A percentile compares a stretch with the other conserved stretches of the same genome.
Conservation (phyloP, 306 rosid species). For the Alnus rubra region DNA sequence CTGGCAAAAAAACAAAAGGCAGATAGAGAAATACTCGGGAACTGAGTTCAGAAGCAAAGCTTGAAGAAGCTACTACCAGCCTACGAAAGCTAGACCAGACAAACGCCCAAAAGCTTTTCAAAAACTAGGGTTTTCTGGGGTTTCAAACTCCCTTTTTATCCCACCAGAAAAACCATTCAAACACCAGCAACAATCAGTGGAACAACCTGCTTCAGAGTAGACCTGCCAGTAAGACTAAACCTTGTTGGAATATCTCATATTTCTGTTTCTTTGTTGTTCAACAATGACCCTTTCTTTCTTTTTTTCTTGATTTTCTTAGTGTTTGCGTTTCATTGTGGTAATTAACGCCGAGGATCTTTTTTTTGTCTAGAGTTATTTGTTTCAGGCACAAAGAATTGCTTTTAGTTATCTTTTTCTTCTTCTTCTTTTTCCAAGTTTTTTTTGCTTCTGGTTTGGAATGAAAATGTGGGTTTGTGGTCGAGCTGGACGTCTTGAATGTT, state of each 20-base stretch:
- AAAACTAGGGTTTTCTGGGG: slow-evolving; percentile 26
- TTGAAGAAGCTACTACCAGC: slow-evolving; percentile 20
- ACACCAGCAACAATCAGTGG: background rate
- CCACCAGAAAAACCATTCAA: background rate
- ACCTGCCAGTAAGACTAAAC: slow-evolving; percentile 21
- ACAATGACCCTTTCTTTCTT: background rate
- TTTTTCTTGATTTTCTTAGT: background rate
- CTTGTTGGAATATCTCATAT: background rate
- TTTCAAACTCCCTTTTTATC: background rate
- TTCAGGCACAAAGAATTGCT: background rate
- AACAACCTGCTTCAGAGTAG: background rate
- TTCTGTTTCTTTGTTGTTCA: background rate
- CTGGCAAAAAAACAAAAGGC: slow-evolving; percentile 35
- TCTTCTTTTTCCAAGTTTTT: background rate
- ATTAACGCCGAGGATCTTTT: background rate
- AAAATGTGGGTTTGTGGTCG: slow-evolving; percentile 20
- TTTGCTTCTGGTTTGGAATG: slow-evolving; percentile 12
- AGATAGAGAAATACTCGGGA: slow-evolving; percentile 41
- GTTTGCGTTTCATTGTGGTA: slow-evolving; percentile 4
- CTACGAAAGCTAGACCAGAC: slow-evolving; percentile 13
- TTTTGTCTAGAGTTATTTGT: background rate
- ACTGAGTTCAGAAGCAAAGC: slow-evolving; percentile 40
- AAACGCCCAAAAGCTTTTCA: background rate
- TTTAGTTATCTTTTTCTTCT: no score
- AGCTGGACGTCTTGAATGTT: slow-evolving; percentile 6